Percentiles rank a stretch among this genome's conserved stretches.
Conservation (phyloP, 306 rosid genomes). For the Cicer judaicum region DNA sequence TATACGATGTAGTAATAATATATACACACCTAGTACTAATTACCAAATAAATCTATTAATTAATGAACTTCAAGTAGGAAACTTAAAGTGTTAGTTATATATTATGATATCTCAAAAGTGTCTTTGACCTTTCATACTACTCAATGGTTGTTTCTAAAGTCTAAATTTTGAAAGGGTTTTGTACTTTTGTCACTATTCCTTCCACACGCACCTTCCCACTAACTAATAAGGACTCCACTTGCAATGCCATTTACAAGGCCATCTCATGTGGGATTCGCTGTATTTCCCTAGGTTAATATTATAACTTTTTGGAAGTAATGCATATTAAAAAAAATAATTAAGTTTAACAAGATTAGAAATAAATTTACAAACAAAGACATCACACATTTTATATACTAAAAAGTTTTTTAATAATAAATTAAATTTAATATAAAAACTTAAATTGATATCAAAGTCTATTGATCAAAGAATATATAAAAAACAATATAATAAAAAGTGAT, state of each 20-base stretch:
- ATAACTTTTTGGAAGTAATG: constrained; percentile 31
- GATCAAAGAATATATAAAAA: too few species aligned
- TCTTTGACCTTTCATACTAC: constrained; percentile 45
- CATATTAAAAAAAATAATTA: not conserved
- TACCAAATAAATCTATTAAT: constrained; percentile 14
- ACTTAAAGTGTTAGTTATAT: not conserved
- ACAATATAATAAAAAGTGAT: too few species aligned
- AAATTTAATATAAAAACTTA: too few species aligned
- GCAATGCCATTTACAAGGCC: constrained; percentile 33
- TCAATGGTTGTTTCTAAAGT: constrained; percentile 42
- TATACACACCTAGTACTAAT: not conserved
- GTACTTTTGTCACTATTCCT: constrained; percentile 40
- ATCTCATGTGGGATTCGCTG: constrained; percentile 45
- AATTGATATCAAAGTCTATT: too few species aligned
- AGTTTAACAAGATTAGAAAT: too few species aligned
- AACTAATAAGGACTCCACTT: constrained; percentile 36
- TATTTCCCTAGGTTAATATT: constrained; percentile 31
- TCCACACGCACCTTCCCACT: constrained; percentile 50
- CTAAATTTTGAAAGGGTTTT: constrained; percentile 30
- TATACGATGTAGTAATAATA: not conserved
- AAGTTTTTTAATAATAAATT: too few species aligned
- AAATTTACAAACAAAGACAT: too few species aligned
- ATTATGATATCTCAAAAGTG: constrained; percentile 15
- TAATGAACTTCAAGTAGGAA: not conserved
- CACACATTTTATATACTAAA: too few species aligned